Evolutionary conservation across 306 rosid genomes (phyloP).

Genomic region (Acacia confusa): DNA sequence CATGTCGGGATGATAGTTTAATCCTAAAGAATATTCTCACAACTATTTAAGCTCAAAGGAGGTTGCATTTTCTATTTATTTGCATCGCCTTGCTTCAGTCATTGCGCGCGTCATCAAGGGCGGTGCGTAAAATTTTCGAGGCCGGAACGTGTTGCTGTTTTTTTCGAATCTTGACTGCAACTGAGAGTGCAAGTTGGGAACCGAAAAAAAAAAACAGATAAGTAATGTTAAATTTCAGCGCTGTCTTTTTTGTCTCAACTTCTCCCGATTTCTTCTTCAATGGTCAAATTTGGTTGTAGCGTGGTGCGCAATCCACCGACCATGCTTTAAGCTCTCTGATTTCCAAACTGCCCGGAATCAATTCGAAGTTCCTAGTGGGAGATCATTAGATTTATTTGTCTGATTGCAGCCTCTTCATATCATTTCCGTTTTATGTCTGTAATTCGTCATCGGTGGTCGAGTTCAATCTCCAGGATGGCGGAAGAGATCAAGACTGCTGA

Average conservation of each 20-base stretch:
- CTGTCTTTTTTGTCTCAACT: neutral
- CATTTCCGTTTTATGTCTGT: constrained; percentile 43
- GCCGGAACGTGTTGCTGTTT: neutral
- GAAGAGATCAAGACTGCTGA: constrained; percentile 52
- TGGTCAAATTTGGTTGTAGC: neutral
- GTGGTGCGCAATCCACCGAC: neutral
- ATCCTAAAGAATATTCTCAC: too few relatives aligned
- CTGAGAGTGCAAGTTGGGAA: too few relatives aligned
- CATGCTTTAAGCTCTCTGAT: neutral
- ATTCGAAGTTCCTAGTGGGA: neutral
- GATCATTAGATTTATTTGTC: neutral
- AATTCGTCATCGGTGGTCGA: constrained; percentile 46
- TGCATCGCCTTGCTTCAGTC: neutral
- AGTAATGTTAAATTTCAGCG: neutral
- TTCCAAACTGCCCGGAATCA: neutral
- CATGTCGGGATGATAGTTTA: too few relatives aligned
- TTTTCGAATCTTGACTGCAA: too few relatives aligned
- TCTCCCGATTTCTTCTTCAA: neutral
- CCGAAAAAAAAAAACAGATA: too few relatives aligned
- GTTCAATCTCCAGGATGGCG: constrained; percentile 53
- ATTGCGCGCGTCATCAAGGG: constrained; percentile 33
- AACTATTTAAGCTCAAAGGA: too few relatives aligned
- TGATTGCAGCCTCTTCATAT: neutral
- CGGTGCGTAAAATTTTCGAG: neutral
- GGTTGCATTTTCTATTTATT: neutral